These are phyloP conservation scores for Mycosphaerella sp. DNA, from an alignment of 2,329 filamentous ascomycete genomes.

Conservation along the genomic window DNA sequence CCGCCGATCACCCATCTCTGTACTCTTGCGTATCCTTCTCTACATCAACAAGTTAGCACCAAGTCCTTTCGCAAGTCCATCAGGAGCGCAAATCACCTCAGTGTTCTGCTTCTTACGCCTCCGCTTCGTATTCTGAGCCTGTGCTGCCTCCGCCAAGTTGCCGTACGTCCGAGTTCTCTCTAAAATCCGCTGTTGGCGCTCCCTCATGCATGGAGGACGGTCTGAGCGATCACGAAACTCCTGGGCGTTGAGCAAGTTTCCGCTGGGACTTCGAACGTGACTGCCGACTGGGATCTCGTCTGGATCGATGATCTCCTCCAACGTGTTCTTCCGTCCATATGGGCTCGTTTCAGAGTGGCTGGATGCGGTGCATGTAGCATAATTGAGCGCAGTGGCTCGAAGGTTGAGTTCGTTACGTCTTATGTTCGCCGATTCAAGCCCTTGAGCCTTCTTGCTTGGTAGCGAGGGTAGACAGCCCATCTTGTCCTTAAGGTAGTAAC, in stretches of 20 bases:
- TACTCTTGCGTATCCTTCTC: background rate
- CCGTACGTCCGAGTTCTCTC: conserved; percentile 9
- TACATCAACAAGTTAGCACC: background rate
- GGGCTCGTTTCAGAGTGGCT: conserved; percentile 10
- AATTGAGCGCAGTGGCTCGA: background rate
- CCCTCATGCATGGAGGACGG: conserved; percentile 32
- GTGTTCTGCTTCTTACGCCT: background rate
- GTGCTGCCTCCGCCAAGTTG: background rate
- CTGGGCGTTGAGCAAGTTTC: conserved; percentile 26
- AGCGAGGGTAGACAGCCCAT: conserved; percentile 17
- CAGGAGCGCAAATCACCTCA: background rate
- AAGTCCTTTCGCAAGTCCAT: background rate
- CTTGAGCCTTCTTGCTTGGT: conserved; percentile 2
- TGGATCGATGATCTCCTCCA: conserved; percentile 30
- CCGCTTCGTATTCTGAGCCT: background rate
- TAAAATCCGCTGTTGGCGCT: conserved; percentile 33
- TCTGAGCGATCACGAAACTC: conserved; percentile 25
- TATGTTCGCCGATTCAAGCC: background rate
- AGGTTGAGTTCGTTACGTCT: background rate
- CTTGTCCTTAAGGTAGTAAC: conserved; percentile 5
- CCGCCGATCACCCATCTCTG: background rate
- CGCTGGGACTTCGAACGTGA: conserved; percentile 30
- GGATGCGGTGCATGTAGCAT: conserved; percentile 1
- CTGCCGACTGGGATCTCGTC: conserved; percentile 18
- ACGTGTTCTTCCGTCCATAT: conserved; percentile 16